Evolutionary conservation across 208 protist genomes (phyloP).

Genomic region (Spongospora subterranea): DNA sequence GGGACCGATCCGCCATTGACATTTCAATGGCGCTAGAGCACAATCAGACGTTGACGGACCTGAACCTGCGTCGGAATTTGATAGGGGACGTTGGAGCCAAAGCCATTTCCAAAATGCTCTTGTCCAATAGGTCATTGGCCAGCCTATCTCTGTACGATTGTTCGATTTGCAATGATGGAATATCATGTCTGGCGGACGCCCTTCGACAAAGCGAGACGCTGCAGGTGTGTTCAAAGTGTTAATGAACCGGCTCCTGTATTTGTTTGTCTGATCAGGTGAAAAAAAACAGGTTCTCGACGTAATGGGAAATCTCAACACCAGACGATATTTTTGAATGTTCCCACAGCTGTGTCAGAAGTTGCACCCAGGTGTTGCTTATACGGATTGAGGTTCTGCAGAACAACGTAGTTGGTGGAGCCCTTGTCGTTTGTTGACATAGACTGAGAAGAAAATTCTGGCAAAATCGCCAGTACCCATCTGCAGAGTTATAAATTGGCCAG

Average conservation of each 20-base stretch:
- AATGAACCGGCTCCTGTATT: not conserved
- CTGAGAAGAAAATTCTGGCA: too few species aligned
- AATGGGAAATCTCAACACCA: not conserved
- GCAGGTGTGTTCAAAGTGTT: not conserved
- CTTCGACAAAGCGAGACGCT: slow-evolving; percentile 15
- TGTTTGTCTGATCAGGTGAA: not conserved
- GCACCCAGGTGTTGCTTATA: too few species aligned
- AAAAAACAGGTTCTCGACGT: not conserved
- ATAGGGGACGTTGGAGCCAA: slow-evolving; percentile 42
- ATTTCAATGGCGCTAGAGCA: not conserved
- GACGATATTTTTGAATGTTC: slow-evolving; percentile 17
- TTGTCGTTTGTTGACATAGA: too few species aligned
- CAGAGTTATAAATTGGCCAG: too few species aligned
- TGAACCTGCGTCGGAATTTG: slow-evolving; percentile 29
- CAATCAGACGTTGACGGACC: not conserved
- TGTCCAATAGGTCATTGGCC: not conserved
- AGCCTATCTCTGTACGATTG: slow-evolving; percentile 29
- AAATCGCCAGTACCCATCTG: too few species aligned
- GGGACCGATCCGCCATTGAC: slow-evolving; percentile 11
- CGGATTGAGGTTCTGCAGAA: too few species aligned
- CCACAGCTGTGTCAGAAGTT: not conserved
- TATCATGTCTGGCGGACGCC: slow-evolving; percentile 23
- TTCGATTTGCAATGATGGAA: slow-evolving; percentile 5
- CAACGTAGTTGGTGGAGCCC: too few species aligned
- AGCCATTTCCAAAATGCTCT: not conserved